Base-by-base conservation (phyloP, 164 flowering plant species). In the Piper longum region DNA sequence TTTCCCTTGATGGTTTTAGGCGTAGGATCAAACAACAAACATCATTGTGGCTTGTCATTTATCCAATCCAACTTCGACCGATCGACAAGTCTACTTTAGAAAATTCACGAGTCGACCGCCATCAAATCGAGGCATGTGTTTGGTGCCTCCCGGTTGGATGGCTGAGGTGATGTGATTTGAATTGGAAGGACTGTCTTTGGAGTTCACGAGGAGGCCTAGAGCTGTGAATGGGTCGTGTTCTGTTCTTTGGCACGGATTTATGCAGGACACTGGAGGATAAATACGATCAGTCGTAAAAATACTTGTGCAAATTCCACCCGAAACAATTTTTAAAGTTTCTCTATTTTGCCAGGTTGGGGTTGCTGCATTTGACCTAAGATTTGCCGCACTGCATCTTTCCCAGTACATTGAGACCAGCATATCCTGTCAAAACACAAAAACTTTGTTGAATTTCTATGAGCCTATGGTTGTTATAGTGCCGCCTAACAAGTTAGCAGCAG, bases 321-420 rank as follows among this genome's bases (percentile, higher is more conserved):
- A 42, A 41, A 48, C 48, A 60, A 60, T 9, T 43, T 39, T 36
- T 39, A 59, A 39, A 26, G 36, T 2, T 60, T 13, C 44, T 63
- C 13, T 62, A 12, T 42, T 58, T 39, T 54, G 52, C 14, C 80
- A 95, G 99, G 96, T 95, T 61, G 99, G 97, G 66, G 83, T 95
- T 66, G 95, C 97, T 67, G 99, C 99, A 43, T 85, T 95, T 74
- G 96, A 91, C 76, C 77, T 95, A 65, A 81, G 97, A 67, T 83
- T 88, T 2, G 99, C 99, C 60, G 81, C 99, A 7, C 70, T 91
- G 71, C 96, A 95, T 76, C 97, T 95, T 59, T 95, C 99, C 67
- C 97, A 91, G 61, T 95, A 85, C 69, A 95, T 95, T 14, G 99
- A 95, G 75, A 95, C 99, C 16, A 91, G 97, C 72, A 82, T 86